Base-by-base conservation (phyloP, 495 filamentous ascomycete species). In the Wilcoxina mikolae region DNA sequence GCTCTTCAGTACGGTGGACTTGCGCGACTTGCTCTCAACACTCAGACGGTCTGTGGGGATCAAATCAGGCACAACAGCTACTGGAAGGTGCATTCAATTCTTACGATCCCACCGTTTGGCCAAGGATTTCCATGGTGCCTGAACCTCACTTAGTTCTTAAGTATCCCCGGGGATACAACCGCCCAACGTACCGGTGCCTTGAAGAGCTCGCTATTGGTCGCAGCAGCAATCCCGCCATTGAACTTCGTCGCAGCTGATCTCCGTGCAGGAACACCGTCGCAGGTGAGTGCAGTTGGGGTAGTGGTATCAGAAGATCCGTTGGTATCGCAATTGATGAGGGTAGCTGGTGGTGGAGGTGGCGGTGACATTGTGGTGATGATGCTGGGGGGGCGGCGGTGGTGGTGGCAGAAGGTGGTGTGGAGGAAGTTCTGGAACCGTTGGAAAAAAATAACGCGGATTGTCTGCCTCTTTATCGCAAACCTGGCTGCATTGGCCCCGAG, bases 41-140 rank as follows among this genome's bases (percentile, higher is more conserved):
- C 65, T 82, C 39, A 87, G 65, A 50, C 71, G 72, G 67, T 79
- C 76, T 78, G 24, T 17, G 38, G 15, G 26, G 24, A 10, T 50
- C 17, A 10, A 35, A 23, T 27, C 45, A 31, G 39, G 20, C 45
- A 20, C 31, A 35, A 5, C 42, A 45, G 12, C 22, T 9, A 7
- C 23, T 15, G 15, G 18, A 38, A 3, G 23, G 9, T 25, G 42
- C 51, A 44, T 26, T 12, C 82, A 70, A 52, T 39, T 20, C 51
- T 12, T 54, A 90, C 85, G 78, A 66, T 95, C 85, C 81, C 84
- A 94, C 59, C 82, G 71, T 69, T 83, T 89, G 1, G 90, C 83
- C 64, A 78, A 80, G 0, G 84, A 84, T 67, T 89, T 93, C 42
- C 78, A 76, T 24, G 52, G 54, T 41, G 67, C 54, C 70, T 78